Evolutionary conservation across 441 rosid species (phyloP).

Genomic region (Bruguiera hainesii): DNA sequence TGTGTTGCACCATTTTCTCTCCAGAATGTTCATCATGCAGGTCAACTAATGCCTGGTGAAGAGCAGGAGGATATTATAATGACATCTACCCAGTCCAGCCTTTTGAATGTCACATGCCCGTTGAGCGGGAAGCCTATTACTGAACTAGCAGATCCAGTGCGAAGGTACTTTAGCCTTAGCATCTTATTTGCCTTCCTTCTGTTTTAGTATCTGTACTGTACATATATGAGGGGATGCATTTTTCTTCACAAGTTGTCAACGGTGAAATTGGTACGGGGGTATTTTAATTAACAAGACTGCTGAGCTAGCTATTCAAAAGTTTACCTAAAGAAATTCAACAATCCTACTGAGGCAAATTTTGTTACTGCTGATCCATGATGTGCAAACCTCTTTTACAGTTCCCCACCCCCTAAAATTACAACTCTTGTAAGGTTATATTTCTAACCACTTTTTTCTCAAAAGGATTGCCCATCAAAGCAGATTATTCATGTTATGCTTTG

Average conservation of each 20-base stretch:
- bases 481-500: not conserved
- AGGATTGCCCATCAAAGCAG: not conserved
- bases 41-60: conserved; percentile 91
- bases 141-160: conserved; percentile 78
- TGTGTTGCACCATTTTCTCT: conserved; percentile 17
- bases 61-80: conserved; percentile 86
- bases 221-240: too few species aligned
- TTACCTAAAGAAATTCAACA: not conserved
- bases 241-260: not conserved
- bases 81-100: conserved; percentile 81
- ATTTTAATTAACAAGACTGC: not conserved
- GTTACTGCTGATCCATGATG: not conserved
- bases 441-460: not conserved
- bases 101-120: conserved; percentile 75
- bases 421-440: not conserved
- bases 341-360: not conserved
- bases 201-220: not conserved
- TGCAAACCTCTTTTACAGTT: too few species aligned
- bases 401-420: too few species aligned
- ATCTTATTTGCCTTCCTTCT: conserved; percentile 1
- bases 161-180: conserved; percentile 48
- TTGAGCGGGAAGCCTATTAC: conserved; percentile 73
- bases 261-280: not conserved
- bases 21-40: conserved; percentile 89
- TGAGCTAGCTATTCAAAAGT: not conserved